Evolutionary conservation across 371 early-diverging fungal genomes (phyloP), one percentile per base, ranked within the genome.

Genomic region (Basidiobolus meristosporus): DNA sequence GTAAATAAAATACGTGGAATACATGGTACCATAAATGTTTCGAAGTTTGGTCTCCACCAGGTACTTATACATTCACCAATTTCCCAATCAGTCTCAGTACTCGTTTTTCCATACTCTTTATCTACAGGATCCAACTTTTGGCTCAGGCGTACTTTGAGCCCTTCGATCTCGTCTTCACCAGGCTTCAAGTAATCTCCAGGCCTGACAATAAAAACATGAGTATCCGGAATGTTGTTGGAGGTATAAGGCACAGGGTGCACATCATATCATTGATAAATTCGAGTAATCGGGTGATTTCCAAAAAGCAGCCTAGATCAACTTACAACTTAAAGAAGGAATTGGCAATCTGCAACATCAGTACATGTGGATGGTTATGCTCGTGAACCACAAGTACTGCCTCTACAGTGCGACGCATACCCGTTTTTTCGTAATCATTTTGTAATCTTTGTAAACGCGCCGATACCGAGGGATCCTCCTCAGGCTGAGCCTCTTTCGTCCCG

Each of bases 31-130:
- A 77, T 68, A 39, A 68, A 69, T 0, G 66, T 67, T 35, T 82
- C 82, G 62, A 79, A 83, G 46, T 77, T 70, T 3, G 84, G 82
- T 42, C 84, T 44, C 71, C 76, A 83, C 80, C 80, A 83, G 7
- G 61, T 64, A 15, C 67, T 63, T 11, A 85, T 44, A 37, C 77
- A 68, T 46, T 83, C 82, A 1, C 73, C 72, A 29, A 83, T 54
- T 36, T 75, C 66, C 80, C 82, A 84, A 37, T 76, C 77, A 43
- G 60, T 50, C 16, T 39, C 38, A 11, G 39, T 22, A 6, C 49
- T 45, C n/a, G 29, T 31, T 7, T 17, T 32, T n/a, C n/a, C n/a
- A n/a, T n/a, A n/a, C n/a, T n/a, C n/a, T n/a, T n/a, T n/a, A 16
- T 23, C 31, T 12, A 44, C 50, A 7, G 66, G 51, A 0, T 59